Base-by-base conservation (phyloP, 2,329 filamentous ascomycete species). In the Annulohypoxylon truncatum region DNA sequence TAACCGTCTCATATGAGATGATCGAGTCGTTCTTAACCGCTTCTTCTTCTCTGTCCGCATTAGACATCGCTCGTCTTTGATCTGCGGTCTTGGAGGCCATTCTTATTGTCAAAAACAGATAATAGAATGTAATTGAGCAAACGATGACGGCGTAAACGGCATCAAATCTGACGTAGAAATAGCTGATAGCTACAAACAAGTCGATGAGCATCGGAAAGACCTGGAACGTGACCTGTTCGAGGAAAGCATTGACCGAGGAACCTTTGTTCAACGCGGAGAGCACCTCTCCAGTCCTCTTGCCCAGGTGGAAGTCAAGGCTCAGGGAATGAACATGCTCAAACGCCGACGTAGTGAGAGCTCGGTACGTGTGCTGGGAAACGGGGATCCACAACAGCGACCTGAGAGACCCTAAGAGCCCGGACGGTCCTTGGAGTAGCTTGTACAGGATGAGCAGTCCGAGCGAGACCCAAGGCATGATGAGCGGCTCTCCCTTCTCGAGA, bases 11-110 rank as follows among this genome's bases (percentile, higher is more conserved):
- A 78, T 98, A 99, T n/a, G 94, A 97, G 67, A 96, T 94, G 83
- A 99, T 96, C 0, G 96, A 98, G 78, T 99, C 96, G 77, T 97
- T 98, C 81, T 98, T 98, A 72, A 98, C 94, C 5, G 96, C 96
- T 79, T 97, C 95, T 80, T 97, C 94, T 80, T 97, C 94, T 68
- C 96, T 88, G 72, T 96, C 94, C 12, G 94, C 93, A 77, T 97
- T 98, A 53, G 95, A 95, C 91, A 97, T 97, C 75, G 95, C 89
- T 66, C 96, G 88, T 73, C 96, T 89, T 74, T 97, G 93, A 74
- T 97, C 93, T 5, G 94, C 93, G 73, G 96, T 88, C 82, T 94
- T 97, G 67, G 95, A 92, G 13, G 96, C 95, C 91, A 99, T 94
- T 70, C 94, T 92, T 73, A 99, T 93, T 5, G 96, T 99, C 76